Percentiles rank a stretch among this genome's conserved stretches.
phyloP scores from a whole-genome alignment of 2,329 filamentous ascomycete species.

The Passalora sequoiae region DNA sequence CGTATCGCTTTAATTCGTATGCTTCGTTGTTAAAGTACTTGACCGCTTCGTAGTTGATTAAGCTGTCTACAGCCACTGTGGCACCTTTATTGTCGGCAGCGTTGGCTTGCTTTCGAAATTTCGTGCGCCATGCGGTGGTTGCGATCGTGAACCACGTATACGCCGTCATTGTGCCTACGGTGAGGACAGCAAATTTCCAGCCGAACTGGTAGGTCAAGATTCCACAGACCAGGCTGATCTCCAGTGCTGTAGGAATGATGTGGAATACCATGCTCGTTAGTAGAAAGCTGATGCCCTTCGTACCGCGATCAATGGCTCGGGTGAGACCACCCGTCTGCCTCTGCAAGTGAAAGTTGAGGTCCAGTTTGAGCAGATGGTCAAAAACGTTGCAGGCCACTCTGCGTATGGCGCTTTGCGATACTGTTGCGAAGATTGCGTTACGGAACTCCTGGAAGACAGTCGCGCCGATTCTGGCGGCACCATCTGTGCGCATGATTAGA shows the following conservation, averaged over 20 bases:
- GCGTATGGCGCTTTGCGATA: constrained; percentile 93
- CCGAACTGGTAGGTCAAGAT: constrained; percentile 97
- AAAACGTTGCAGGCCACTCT: constrained; percentile 89
- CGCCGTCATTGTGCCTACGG: constrained; percentile 80
- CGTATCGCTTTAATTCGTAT: constrained; percentile 86
- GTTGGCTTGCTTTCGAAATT: constrained; percentile 91
- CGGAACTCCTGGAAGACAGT: constrained; percentile 88
- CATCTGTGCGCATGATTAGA: constrained; percentile 49
- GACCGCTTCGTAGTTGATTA: constrained; percentile 98
- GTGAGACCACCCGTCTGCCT: constrained; percentile 94
- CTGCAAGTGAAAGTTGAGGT: constrained; percentile 87
- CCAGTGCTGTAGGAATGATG: constrained; percentile 84
- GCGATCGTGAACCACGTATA: constrained; percentile 97
- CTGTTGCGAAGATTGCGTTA: constrained; percentile 94
- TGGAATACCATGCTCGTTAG: constrained; percentile 98
- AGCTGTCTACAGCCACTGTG: constrained; percentile 88
- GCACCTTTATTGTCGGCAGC: constrained; percentile 93
- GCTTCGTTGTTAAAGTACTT: constrained; percentile 99
- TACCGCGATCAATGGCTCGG: constrained; percentile 89
- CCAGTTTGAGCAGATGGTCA: constrained; percentile 77
- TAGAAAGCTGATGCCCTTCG: constrained; percentile 96
- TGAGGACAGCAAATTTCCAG: constrained; percentile 84
- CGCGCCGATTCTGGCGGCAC: constrained; percentile 78
- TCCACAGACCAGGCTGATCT: constrained; percentile 92
- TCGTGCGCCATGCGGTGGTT: constrained; percentile 95